These are phyloP conservation scores for Calonectria pseudoreteaudii DNA, from an alignment of 2,329 filamentous ascomycete genomes.

Conservation along the genomic window DNA sequence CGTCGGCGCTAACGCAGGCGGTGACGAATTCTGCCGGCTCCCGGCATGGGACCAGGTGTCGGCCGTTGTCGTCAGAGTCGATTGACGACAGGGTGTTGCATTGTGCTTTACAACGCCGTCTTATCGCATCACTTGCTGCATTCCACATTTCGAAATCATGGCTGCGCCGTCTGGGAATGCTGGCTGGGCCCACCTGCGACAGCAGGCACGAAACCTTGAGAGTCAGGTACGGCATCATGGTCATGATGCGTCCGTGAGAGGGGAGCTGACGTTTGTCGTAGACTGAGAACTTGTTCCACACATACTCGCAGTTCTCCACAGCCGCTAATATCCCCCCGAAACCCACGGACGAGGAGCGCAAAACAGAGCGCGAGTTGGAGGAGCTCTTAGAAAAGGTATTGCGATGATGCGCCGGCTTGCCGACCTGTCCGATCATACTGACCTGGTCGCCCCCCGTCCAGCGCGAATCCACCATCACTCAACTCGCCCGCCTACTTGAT, in stretches of 20 bases:
- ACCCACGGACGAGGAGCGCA: conserved; percentile 85
- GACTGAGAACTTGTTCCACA: conserved; percentile 87
- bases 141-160: conserved; percentile 53
- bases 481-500: conserved; percentile 90
- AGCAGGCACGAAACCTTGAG: conserved; percentile 90
- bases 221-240: conserved; percentile 75
- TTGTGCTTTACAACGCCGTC: conserved; percentile 26
- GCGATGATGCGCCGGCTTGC: background rate
- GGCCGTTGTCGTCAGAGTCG: conserved; percentile 39
- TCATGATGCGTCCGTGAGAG: conserved; percentile 29
- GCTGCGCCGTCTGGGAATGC: conserved; percentile 65
- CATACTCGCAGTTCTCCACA: conserved; percentile 91
- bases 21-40: conserved; percentile 43
- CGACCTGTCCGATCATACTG: conserved; percentile 20
- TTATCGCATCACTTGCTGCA: conserved; percentile 26
- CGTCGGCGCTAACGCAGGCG: conserved; percentile 34
- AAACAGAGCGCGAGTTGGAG: conserved; percentile 83
- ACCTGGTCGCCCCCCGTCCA: conserved; percentile 51
- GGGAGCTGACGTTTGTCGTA: conserved; percentile 52
- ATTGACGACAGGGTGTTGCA: conserved; percentile 27
- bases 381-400: conserved; percentile 85
- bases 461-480: conserved; percentile 84
- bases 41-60: conserved; percentile 36
- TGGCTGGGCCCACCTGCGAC: conserved; percentile 93
- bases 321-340: conserved; percentile 83